Evolutionary conservation across 192 early-diverging fungal genomes (phyloP).

Genomic region (Linnemannia elongata): DNA sequence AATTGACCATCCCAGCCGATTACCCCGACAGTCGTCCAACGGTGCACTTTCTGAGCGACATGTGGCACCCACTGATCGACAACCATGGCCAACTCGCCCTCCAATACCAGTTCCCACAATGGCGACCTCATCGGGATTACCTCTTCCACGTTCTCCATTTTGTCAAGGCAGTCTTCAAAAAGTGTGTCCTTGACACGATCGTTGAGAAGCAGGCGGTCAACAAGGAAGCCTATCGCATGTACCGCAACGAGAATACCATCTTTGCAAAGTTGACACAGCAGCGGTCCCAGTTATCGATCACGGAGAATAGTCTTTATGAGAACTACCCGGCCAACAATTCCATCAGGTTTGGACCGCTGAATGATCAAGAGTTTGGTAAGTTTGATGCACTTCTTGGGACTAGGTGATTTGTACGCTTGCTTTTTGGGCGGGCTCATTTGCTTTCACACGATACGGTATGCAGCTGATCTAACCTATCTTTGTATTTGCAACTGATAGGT

Average conservation of each 20-base stretch:
- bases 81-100: slow-evolving; percentile 76
- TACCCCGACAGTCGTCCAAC: slow-evolving; percentile 83
- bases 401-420: not conserved
- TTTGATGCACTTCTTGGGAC: not conserved
- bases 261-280: slow-evolving; percentile 81
- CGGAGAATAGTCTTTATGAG: slow-evolving; percentile 72
- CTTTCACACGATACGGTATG: not conserved
- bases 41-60: slow-evolving; percentile 79
- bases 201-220: slow-evolving; percentile 72
- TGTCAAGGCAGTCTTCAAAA: slow-evolving; percentile 88
- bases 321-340: slow-evolving; percentile 67
- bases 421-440: not conserved
- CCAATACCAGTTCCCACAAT: slow-evolving; percentile 84
- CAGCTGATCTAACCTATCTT: not conserved
- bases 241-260: slow-evolving; percentile 67
- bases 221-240: slow-evolving; percentile 75
- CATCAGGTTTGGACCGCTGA: slow-evolving; percentile 69
- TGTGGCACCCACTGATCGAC: slow-evolving; percentile 91
- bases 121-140: slow-evolving; percentile 86
- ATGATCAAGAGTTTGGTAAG: slow-evolving; percentile 69
- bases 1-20: slow-evolving; percentile 79
- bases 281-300: slow-evolving; percentile 79
- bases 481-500: slow-evolving; percentile 2
- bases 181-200: slow-evolving; percentile 76
- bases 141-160: slow-evolving; percentile 90